These are phyloP conservation scores for Rhododendron molle DNA, from an alignment of 148 eudicot genomes.

Conservation along the genomic window DNA sequence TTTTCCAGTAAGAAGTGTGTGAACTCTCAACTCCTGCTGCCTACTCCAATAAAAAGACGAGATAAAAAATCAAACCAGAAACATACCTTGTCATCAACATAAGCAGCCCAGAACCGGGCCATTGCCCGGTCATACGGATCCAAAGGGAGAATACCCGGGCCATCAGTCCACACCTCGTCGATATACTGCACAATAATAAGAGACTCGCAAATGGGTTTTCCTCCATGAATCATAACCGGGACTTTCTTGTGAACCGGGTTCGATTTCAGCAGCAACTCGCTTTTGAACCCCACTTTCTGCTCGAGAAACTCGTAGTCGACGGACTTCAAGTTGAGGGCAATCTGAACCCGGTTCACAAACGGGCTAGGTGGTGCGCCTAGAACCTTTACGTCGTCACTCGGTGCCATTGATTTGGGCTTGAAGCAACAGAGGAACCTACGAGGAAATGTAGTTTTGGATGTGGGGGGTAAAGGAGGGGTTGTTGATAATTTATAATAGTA, in stretches of 20 bases:
- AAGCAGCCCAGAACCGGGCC: slow-evolving; percentile 61
- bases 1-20: too few relatives aligned
- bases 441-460: too few relatives aligned
- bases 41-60: neutral
- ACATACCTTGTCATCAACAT: slow-evolving; percentile 47
- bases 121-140: slow-evolving; percentile 66
- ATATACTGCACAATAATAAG: slow-evolving; percentile 28
- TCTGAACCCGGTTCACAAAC: slow-evolving; percentile 18
- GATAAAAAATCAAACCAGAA: neutral
- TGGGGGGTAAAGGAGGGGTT: too few relatives aligned
- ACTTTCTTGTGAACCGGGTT: slow-evolving; percentile 69
- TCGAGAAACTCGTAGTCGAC: slow-evolving; percentile 34
- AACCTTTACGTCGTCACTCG: slow-evolving; percentile 20
- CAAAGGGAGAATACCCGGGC: slow-evolving; percentile 44
- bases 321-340: slow-evolving; percentile 37
- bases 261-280: slow-evolving; percentile 51
- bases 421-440: too few relatives aligned
- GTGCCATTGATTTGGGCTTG: slow-evolving; percentile 11
- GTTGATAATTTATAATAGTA: too few relatives aligned
- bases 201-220: slow-evolving; percentile 53
- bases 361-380: slow-evolving; percentile 30
- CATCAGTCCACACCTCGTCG: slow-evolving; percentile 26
- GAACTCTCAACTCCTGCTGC: too few relatives aligned
- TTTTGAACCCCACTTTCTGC: slow-evolving; percentile 20
- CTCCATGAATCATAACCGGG: slow-evolving; percentile 56